A percentile compares a stretch with the other conserved stretches of the same genome.
These are phyloP conservation scores for Magnusiomyces sp. DNA, from an alignment of 1,139 yeast species.

Conservation along the genomic window DNA sequence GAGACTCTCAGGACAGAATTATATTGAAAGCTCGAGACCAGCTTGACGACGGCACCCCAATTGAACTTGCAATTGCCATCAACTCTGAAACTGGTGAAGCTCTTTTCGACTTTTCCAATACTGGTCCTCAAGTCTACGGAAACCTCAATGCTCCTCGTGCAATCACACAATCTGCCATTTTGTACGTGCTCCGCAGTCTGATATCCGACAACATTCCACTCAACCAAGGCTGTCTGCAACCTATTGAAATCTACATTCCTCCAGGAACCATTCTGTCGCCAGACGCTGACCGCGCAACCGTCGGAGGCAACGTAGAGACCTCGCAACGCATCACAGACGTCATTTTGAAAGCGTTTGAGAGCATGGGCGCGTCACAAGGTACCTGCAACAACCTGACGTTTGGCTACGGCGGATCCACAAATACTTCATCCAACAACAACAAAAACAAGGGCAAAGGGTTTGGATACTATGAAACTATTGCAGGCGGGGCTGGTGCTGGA, in stretches of 20 bases:
- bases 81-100: slow-evolving; percentile 41
- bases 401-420: slow-evolving; percentile 40
- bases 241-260: slow-evolving; percentile 58
- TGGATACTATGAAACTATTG: slow-evolving; percentile 66
- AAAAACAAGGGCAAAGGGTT: slow-evolving; percentile 39
- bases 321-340: slow-evolving; percentile 79
- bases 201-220: slow-evolving; percentile 73
- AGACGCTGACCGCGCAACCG: slow-evolving; percentile 70
- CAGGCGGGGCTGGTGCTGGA: slow-evolving; percentile 69
- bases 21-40: slow-evolving; percentile 40
- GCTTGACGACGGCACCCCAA: slow-evolving; percentile 56
- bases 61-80: slow-evolving; percentile 40
- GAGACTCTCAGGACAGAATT: slow-evolving; percentile 21
- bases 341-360: slow-evolving; percentile 62
- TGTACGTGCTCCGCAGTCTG: slow-evolving; percentile 67
- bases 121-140: slow-evolving; percentile 53
- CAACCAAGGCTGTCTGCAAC: slow-evolving; percentile 75
- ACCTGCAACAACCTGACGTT: slow-evolving; percentile 69
- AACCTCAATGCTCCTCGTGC: slow-evolving; percentile 63
- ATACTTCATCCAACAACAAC: too few relatives aligned
- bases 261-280: slow-evolving; percentile 65
- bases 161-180: slow-evolving; percentile 70
- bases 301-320: slow-evolving; percentile 85
- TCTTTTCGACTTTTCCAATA: slow-evolving; percentile 50
- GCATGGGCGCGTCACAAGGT: slow-evolving; percentile 74